Conservation (phyloP, 768 basidiomycete species). For the Russula olivacea region DNA sequence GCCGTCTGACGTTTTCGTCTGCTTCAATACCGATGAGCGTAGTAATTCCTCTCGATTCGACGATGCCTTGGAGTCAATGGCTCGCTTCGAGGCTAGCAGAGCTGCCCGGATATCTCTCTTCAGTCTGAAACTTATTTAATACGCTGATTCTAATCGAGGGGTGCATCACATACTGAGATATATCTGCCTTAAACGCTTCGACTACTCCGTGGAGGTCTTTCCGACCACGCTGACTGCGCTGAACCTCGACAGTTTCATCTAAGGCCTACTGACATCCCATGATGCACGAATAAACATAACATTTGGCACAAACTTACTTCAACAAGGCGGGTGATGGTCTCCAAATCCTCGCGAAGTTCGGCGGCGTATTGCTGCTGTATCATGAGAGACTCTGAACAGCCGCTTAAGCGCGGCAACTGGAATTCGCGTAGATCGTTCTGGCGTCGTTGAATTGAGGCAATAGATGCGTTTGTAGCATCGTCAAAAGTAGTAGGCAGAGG, state of each 20-base stretch:
- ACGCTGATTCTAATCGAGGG: neutral
- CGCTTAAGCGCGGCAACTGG: slow-evolving; percentile 68
- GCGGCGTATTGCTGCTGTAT: slow-evolving; percentile 68
- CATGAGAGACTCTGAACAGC: slow-evolving; percentile 62
- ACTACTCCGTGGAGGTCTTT: slow-evolving; percentile 46
- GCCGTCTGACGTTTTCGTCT: slow-evolving; percentile 47
- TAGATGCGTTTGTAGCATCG: slow-evolving; percentile 43
- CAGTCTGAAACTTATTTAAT: slow-evolving; percentile 38
- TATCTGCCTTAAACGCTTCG: slow-evolving; percentile 40
- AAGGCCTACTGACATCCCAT: slow-evolving; percentile 48
- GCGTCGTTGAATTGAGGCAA: slow-evolving; percentile 49
- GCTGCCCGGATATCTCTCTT: slow-evolving; percentile 62
- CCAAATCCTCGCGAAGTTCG: slow-evolving; percentile 74
- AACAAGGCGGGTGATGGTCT: slow-evolving; percentile 53
- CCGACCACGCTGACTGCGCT: slow-evolving; percentile 49
- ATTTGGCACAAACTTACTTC: slow-evolving; percentile 42
- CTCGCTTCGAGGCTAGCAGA: slow-evolving; percentile 64
- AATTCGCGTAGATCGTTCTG: slow-evolving; percentile 58
- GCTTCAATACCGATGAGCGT: slow-evolving; percentile 42
- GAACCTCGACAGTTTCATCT: slow-evolving; percentile 67
- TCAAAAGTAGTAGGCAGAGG: slow-evolving; percentile 53
- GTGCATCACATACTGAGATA: slow-evolving; percentile 47
- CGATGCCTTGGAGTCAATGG: slow-evolving; percentile 54
- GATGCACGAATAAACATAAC: slow-evolving; percentile 36
- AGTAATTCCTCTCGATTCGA: slow-evolving; percentile 70